These are phyloP conservation scores for Nematodospora anomalae DNA, from an alignment of 1,139 yeast species.

Conservation along the genomic window DNA sequence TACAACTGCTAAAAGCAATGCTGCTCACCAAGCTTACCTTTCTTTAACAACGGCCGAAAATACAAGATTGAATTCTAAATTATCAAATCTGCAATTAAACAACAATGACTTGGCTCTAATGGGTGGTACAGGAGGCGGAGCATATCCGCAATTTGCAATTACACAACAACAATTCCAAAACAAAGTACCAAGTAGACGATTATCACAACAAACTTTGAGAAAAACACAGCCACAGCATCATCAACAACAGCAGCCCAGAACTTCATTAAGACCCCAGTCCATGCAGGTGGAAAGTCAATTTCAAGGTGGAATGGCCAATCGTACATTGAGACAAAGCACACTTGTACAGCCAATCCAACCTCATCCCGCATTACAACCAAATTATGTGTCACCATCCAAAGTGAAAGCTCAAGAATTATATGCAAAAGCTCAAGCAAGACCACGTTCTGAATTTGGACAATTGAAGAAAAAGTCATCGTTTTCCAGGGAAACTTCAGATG, in stretches of 20 bases:
- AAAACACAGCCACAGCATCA: conserved; percentile 21
- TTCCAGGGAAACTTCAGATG: conserved; percentile 47
- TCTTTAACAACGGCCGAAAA: conserved; percentile 76
- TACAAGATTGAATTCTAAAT: conserved; percentile 66
- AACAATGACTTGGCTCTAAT: conserved; percentile 10
- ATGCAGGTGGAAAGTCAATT: conserved; percentile 13
- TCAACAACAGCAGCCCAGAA: conserved; percentile 18
- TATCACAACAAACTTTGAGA: conserved; percentile 36
- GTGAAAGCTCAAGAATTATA: conserved; percentile 49
- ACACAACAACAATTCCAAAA: conserved; percentile 7
- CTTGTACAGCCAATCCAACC: conserved; percentile 46
- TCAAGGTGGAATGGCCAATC: conserved; percentile 28
- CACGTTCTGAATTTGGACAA: conserved; percentile 39
- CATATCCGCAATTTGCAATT: conserved; percentile 13
- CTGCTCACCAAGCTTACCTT: conserved; percentile 63
- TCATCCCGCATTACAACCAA: conserved; percentile 43
- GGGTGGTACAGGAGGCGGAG: conserved; percentile 13
- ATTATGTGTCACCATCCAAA: conserved; percentile 45
- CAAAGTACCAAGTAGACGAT: conserved; percentile 21
- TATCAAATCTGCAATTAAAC: conserved; percentile 21
- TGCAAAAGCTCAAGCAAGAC: conserved; percentile 48
- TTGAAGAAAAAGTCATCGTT: conserved; percentile 53
- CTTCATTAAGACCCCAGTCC: conserved; percentile 38
- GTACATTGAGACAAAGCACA: conserved; percentile 34
- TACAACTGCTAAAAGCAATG: conserved; percentile 22